Percentiles rank a stretch among this genome's conserved stretches.
Evolutionary conservation across 768 basidiomycete genomes (phyloP).

Genomic region (Naematelia encephala): DNA sequence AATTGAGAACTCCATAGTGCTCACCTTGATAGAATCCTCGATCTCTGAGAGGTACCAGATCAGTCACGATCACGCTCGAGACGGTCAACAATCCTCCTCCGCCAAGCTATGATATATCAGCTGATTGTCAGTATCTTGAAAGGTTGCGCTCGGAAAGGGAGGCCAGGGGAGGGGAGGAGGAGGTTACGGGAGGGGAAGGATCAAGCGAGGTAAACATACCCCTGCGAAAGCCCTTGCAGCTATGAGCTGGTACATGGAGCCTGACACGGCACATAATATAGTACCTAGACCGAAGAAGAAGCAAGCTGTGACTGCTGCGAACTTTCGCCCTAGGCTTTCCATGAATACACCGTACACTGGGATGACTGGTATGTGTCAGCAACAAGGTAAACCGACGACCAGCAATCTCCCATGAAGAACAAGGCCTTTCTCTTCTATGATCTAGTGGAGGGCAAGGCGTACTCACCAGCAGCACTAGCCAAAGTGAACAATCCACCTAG

Average conservation of each 20-base stretch:
- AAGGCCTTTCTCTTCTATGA: too few species aligned
- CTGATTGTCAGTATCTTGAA: neutral
- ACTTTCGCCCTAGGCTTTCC: constrained; percentile 44
- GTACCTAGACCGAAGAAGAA: constrained; percentile 41
- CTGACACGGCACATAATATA: constrained; percentile 30
- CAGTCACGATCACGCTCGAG: constrained; percentile 46
- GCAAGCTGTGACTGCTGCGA: constrained; percentile 45
- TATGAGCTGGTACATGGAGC: constrained; percentile 35
- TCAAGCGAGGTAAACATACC: constrained; percentile 17
- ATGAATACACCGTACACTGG: constrained; percentile 48
- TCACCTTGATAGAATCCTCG: constrained; percentile 48
- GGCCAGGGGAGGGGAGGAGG: too few species aligned
- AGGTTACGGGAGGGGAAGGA: too few species aligned
- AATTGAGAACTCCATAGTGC: neutral
- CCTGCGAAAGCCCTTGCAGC: constrained; percentile 39
- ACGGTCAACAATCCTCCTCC: constrained; percentile 49
- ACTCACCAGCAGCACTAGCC: constrained; percentile 42
- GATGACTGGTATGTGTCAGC: constrained; percentile 27
- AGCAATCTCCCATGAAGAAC: too few species aligned
- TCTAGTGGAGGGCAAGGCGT: too few species aligned
- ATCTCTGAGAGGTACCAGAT: constrained; percentile 45
- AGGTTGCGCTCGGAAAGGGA: neutral
- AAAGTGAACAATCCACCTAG: constrained; percentile 44
- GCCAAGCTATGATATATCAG: constrained; percentile 28
- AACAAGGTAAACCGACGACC: too few species aligned